phyloP scores from a whole-genome alignment of 352 stramenopile species.

The Phytophthora hibernalis region DNA sequence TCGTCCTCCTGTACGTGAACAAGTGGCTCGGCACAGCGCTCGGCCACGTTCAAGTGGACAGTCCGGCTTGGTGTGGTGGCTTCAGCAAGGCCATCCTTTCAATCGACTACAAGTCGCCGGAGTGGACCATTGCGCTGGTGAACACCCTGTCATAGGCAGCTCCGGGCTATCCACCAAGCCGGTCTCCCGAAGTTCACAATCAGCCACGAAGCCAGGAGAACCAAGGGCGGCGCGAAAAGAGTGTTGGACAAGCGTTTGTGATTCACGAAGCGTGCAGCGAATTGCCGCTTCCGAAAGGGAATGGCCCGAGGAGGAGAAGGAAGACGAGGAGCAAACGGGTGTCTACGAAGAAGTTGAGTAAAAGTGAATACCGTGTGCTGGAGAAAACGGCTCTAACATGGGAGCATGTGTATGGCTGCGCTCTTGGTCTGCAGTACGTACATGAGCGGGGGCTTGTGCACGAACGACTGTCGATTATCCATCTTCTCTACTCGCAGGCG shows the following conservation, averaged over 20 bases:
- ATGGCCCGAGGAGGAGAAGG: constrained; percentile 3
- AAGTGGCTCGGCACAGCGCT: too few species aligned
- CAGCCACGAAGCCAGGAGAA: too few species aligned
- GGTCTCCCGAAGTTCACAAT: too few species aligned
- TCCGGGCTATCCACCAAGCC: too few species aligned
- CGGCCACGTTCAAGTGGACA: too few species aligned
- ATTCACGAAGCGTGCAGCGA: constrained; percentile 30
- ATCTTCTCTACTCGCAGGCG: constrained; percentile 14
- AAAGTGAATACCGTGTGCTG: neutral
- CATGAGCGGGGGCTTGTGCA: constrained; percentile 25
- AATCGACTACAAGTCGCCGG: too few species aligned
- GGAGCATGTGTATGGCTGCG: constrained; percentile 16
- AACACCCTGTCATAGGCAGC: too few species aligned
- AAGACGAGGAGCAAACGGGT: constrained; percentile 8
- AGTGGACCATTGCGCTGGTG: too few species aligned
- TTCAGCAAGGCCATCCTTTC: too few species aligned
- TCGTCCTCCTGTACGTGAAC: too few species aligned
- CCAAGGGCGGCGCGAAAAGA: too few species aligned
- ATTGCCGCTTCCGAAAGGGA: constrained; percentile 15
- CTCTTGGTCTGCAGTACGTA: constrained; percentile 20
- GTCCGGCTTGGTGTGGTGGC: too few species aligned
- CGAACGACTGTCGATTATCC: constrained; percentile 4
- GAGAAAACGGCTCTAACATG: constrained; percentile 12
- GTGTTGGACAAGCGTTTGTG: constrained; percentile 23
- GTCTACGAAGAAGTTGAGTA: constrained; percentile 1